phyloP scores from a whole-genome alignment of 768 basidiomycete genomes.

The Leccinum ochraceum region DNA sequence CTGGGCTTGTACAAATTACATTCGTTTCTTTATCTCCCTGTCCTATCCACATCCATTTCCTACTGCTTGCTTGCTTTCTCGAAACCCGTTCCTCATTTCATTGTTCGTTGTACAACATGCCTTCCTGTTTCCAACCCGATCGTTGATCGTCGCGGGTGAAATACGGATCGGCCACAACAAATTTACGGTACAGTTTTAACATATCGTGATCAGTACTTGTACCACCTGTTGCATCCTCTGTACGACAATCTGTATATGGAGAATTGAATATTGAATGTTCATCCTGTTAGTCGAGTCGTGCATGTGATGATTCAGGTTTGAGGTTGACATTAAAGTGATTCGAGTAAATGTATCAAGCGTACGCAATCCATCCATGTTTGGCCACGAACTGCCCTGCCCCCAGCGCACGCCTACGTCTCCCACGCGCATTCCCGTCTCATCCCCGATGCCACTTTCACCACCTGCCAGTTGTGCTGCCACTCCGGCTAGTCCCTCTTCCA shows the following conservation, averaged over 20 bases:
- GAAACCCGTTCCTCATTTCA: conserved; percentile 5
- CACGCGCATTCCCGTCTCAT: conserved; percentile 33
- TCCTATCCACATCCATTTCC: conserved; percentile 2
- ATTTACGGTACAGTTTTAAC: conserved; percentile 19
- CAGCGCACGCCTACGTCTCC: conserved; percentile 36
- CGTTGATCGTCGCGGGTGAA: conserved; percentile 19
- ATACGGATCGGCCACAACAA: conserved; percentile 14
- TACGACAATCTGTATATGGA: conserved; percentile 26
- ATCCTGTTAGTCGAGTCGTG: background rate
- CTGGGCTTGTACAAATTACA: conserved; percentile 11
- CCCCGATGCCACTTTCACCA: conserved; percentile 25
- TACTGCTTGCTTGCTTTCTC: background rate
- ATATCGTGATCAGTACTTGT: conserved; percentile 18
- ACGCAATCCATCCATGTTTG: conserved; percentile 68
- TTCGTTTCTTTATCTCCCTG: background rate
- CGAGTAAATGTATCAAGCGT: conserved; percentile 17
- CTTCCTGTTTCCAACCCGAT: background rate
- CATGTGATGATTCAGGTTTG: background rate
- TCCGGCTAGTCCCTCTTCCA: conserved; percentile 11
- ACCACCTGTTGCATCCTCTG: conserved; percentile 24
- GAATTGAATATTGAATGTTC: conserved; percentile 8
- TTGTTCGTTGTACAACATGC: conserved; percentile 20
- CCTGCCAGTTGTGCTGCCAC: conserved; percentile 13
- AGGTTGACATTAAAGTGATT: background rate
- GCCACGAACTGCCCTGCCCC: conserved; percentile 58